These are phyloP conservation scores for Cytospora chrysosperma DNA, from an alignment of 2,329 filamentous ascomycete genomes.

Conservation along the genomic window DNA sequence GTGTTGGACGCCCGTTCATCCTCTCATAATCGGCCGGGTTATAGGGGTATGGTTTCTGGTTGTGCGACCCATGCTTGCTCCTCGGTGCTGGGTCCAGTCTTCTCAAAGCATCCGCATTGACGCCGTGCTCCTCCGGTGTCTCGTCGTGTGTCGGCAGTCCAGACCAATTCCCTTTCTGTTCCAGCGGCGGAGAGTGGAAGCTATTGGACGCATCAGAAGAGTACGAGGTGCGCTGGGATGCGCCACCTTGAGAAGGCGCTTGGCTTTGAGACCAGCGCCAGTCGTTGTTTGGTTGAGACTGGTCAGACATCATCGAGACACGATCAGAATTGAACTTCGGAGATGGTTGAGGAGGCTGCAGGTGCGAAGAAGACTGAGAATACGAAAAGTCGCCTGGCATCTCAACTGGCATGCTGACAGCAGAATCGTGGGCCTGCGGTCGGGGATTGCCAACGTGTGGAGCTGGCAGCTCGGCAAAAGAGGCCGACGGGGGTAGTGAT, in stretches of 20 bases:
- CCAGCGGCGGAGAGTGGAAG: conserved; percentile 39
- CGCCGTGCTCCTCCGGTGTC: conserved; percentile 44
- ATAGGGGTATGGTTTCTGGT: conserved; percentile 33
- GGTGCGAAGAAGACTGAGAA: conserved; percentile 33
- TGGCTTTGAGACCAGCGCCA: conserved; percentile 45
- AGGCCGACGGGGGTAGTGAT: conserved; percentile 30
- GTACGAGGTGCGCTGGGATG: conserved; percentile 38
- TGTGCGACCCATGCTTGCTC: conserved; percentile 19
- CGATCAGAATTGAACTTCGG: conserved; percentile 29
- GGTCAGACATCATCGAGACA: conserved; percentile 31
- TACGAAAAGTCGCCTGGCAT: conserved; percentile 51
- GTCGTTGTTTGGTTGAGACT: conserved; percentile 31
- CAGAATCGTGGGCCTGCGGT: conserved; percentile 4
- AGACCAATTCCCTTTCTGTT: conserved; percentile 42
- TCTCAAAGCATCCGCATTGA: conserved; percentile 30
- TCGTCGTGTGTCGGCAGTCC: conserved; percentile 50
- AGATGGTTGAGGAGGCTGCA: conserved; percentile 34
- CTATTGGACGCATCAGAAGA: conserved; percentile 35
- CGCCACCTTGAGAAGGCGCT: conserved; percentile 28
- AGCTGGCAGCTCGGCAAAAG: conserved; percentile 42
- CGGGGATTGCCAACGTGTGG: background rate
- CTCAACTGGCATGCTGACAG: conserved; percentile 33
- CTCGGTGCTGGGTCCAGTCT: conserved; percentile 28
- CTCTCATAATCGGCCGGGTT: conserved; percentile 42
- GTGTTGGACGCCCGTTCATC: conserved; percentile 1